Evolutionary conservation across 139 green algal genomes (phyloP).

Genomic region (Chlamydomonas sphaeroides): DNA sequence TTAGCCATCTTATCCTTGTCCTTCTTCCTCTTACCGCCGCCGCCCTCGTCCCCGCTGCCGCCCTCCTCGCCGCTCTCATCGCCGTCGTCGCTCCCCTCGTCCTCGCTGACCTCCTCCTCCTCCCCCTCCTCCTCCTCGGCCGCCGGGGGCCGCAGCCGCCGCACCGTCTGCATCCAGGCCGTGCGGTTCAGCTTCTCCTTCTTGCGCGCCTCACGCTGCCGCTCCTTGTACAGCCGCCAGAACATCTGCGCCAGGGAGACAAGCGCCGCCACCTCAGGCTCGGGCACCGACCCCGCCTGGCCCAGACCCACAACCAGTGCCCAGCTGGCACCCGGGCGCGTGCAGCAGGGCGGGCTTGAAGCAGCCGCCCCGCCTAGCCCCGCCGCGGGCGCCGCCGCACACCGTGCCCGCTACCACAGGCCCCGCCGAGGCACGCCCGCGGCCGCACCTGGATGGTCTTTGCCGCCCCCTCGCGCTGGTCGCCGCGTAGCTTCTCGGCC

Average conservation of each 20-base stretch:
- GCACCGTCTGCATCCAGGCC: constrained; percentile 20
- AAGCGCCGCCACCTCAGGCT: too few species aligned
- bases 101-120: background rate
- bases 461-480: background rate
- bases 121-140: background rate
- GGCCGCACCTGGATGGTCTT: constrained; percentile 11
- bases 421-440: too few species aligned
- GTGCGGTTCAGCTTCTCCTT: background rate
- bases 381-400: too few species aligned
- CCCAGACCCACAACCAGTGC: too few species aligned
- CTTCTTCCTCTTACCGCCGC: background rate
- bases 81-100: background rate
- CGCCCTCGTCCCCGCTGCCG: background rate
- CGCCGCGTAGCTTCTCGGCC: background rate
- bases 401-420: too few species aligned
- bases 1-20: too few species aligned
- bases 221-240: constrained; percentile 25
- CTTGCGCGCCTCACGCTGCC: constrained; percentile 13
- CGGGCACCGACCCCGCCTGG: too few species aligned
- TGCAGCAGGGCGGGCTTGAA: too few species aligned
- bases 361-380: too few species aligned
- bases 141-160: background rate
- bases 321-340: too few species aligned
- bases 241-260: background rate
- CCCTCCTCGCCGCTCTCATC: background rate